Percentiles rank a stretch among this genome's conserved stretches.
phyloP scores from a whole-genome alignment of 148 eudicot species.

The Rhododendron ovatum region DNA sequence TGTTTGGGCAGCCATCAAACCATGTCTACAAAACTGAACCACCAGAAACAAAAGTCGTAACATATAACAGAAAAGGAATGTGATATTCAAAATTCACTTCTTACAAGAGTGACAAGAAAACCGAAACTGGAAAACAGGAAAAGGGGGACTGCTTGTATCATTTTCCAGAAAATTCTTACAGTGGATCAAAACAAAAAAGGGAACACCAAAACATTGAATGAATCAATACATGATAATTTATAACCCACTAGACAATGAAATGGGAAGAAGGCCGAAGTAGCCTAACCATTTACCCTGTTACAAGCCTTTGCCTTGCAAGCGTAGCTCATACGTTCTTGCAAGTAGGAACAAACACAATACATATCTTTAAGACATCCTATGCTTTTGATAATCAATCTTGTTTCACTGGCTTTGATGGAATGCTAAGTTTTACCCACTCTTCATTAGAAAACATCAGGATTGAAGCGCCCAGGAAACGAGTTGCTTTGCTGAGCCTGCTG shows the following conservation, averaged over 20 bases:
- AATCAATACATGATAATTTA: constrained; percentile 3
- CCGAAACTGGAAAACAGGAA: neutral
- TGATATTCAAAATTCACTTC: neutral
- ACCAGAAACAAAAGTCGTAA: neutral
- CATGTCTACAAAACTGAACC: neutral
- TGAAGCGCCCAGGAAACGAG: constrained; percentile 54
- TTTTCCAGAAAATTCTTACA: neutral
- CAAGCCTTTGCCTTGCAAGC: neutral
- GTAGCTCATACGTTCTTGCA: neutral
- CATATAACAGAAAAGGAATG: neutral
- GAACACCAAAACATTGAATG: neutral
- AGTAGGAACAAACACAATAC: neutral
- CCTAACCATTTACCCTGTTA: neutral
- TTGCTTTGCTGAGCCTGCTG: constrained; percentile 65
- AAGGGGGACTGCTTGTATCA: neutral
- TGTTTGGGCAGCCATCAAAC: neutral
- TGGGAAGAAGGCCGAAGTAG: constrained; percentile 1
- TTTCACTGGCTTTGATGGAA: neutral
- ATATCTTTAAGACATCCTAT: neutral
- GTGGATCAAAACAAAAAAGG: neutral
- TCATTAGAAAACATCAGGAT: constrained; percentile 57
- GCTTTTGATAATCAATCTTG: neutral
- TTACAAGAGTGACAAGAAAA: neutral
- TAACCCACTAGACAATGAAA: neutral
- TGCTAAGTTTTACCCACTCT: neutral